phyloP scores from a whole-genome alignment of 208 protist species.

The Trypanosoma boissoni region DNA sequence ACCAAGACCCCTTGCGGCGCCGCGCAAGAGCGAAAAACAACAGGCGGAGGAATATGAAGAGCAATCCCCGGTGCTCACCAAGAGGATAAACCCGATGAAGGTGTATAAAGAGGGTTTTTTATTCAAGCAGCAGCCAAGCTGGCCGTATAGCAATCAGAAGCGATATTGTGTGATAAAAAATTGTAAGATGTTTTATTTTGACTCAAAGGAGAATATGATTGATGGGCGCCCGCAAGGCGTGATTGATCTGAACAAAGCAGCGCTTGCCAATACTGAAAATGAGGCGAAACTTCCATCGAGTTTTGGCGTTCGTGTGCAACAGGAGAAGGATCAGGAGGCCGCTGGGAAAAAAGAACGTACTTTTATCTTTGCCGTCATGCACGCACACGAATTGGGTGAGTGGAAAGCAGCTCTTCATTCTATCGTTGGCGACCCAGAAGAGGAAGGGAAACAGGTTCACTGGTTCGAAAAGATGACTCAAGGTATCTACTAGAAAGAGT shows the following conservation, averaged over 20 bases:
- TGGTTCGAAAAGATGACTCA: slow-evolving; percentile 29
- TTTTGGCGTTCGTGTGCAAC: slow-evolving; percentile 19
- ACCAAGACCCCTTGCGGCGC: too few species aligned
- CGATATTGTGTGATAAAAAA: slow-evolving; percentile 26
- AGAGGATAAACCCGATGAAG: slow-evolving; percentile 3
- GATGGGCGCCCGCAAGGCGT: slow-evolving; percentile 22
- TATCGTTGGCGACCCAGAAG: slow-evolving; percentile 10
- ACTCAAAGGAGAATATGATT: slow-evolving; percentile 22
- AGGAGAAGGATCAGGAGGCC: neutral
- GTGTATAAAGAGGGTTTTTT: slow-evolving; percentile 27
- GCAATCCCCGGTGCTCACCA: slow-evolving; percentile 2
- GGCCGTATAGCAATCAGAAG: slow-evolving; percentile 29
- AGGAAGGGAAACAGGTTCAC: slow-evolving; percentile 11
- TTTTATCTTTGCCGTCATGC: slow-evolving; percentile 22
- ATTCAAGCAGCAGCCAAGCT: slow-evolving; percentile 29
- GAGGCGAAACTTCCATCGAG: slow-evolving; percentile 19
- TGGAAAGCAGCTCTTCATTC: slow-evolving; percentile 17
- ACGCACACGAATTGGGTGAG: slow-evolving; percentile 19
- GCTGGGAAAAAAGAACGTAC: slow-evolving; percentile 19
- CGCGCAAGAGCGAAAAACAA: neutral
- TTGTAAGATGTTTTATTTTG: slow-evolving; percentile 26
- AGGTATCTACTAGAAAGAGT: slow-evolving; percentile 17
- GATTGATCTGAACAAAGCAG: slow-evolving; percentile 24
- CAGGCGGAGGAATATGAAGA: neutral
- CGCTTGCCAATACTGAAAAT: slow-evolving; percentile 12